Conservation (phyloP, 2,329 filamentous ascomycete genomes). For the Aspergillus puulaauensis region DNA sequence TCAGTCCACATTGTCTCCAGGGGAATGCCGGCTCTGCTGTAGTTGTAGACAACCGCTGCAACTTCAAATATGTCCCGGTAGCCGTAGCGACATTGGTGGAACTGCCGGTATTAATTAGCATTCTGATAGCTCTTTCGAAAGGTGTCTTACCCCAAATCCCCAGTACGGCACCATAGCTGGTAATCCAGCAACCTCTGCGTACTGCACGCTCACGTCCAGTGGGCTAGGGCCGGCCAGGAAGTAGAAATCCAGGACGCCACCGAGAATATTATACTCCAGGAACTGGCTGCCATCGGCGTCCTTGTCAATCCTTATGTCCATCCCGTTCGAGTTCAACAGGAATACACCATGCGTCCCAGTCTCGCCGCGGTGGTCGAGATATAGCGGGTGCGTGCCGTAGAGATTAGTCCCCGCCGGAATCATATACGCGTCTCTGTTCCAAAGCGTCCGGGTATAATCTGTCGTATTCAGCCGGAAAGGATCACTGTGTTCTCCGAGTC, state of each 20-base stretch:
- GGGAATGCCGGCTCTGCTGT: conserved; percentile 42
- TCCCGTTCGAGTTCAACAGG: conserved; percentile 70
- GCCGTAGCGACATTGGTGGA: conserved; percentile 64
- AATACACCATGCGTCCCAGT: conserved; percentile 64
- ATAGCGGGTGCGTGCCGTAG: conserved; percentile 72
- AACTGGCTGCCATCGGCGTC: conserved; percentile 61
- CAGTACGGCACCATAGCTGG: conserved; percentile 66
- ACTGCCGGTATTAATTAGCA: conserved; percentile 21
- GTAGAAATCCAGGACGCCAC: conserved; percentile 73
- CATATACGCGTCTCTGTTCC: conserved; percentile 66
- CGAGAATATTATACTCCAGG: conserved; percentile 76
- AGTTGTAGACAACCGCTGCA: conserved; percentile 45
- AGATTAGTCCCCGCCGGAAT: conserved; percentile 64
- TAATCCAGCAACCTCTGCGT: conserved; percentile 56
- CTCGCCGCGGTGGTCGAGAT: conserved; percentile 67
- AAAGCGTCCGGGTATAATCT: conserved; percentile 69
- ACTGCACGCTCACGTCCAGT: conserved; percentile 59
- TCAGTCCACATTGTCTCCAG: conserved; percentile 50
- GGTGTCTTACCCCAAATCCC: conserved; percentile 54
- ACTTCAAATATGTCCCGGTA: conserved; percentile 53
- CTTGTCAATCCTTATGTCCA: conserved; percentile 73
- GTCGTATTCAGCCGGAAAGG: conserved; percentile 66
- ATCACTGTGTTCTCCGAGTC: conserved; percentile 75
- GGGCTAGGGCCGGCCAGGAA: conserved; percentile 62
- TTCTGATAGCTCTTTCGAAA: not conserved